Percentiles rank a stretch among this genome's conserved stretches.
These are phyloP conservation scores for Fraxinus sp. DNA, from an alignment of 305 asterid genomes.

Conservation along the genomic window DNA sequence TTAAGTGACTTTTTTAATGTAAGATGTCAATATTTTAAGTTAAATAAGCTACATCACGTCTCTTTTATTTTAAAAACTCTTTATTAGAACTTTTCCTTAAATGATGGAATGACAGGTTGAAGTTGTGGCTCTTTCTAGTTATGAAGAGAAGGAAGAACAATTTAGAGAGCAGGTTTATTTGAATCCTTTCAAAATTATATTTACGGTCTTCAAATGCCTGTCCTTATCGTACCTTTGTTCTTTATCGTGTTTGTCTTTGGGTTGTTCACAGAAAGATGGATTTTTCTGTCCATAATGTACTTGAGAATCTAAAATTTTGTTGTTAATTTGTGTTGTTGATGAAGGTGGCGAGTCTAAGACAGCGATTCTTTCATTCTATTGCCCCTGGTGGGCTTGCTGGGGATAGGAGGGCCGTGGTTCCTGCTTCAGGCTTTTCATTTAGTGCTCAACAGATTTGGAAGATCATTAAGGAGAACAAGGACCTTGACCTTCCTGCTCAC, in stretches of 20 bases:
- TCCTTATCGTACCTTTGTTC: neutral
- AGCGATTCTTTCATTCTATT: slow-evolving; percentile 74
- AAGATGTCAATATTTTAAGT: slow-evolving; percentile 7
- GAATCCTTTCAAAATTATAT: slow-evolving; percentile 20
- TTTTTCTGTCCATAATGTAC: slow-evolving; percentile 14
- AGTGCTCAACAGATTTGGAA: slow-evolving; percentile 89
- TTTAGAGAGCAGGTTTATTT: slow-evolving; percentile 76
- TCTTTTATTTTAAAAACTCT: neutral
- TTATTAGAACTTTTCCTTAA: slow-evolving; percentile 9
- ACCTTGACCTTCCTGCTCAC: slow-evolving; percentile 94
- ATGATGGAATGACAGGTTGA: slow-evolving; percentile 58
- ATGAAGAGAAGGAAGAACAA: slow-evolving; percentile 87
- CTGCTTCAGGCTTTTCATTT: slow-evolving; percentile 88
- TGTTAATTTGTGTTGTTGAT: slow-evolving; percentile 13
- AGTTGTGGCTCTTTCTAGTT: slow-evolving; percentile 87
- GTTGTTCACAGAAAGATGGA: slow-evolving; percentile 16
- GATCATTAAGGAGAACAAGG: slow-evolving; percentile 85
- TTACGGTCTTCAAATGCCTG: slow-evolving; percentile 13
- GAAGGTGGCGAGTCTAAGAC: slow-evolving; percentile 78
- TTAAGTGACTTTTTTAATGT: neutral
- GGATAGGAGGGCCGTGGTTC: slow-evolving; percentile 92
- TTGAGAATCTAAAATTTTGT: slow-evolving; percentile 18
- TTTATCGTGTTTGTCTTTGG: neutral
- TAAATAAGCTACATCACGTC: slow-evolving; percentile 12
- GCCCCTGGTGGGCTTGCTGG: slow-evolving; percentile 98